Base-by-base conservation (phyloP, 441 rosid genomes). In the Euphorbia celastroides region DNA sequence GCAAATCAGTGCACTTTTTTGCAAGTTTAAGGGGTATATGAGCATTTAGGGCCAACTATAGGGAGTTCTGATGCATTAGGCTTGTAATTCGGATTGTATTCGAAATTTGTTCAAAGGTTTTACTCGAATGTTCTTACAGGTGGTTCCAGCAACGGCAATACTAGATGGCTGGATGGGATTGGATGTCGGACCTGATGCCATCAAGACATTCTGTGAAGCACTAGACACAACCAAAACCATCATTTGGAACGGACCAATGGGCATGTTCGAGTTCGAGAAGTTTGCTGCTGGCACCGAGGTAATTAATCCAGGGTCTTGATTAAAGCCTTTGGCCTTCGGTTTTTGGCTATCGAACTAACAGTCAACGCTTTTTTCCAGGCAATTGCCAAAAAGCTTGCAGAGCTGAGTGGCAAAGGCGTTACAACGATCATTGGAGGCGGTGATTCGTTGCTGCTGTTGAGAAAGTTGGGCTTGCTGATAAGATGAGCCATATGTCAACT, bases 221-320 rank as follows among this genome's bases (percentile, higher is more conserved):
- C 68, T 94, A 69, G 97, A 85, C 61, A 79, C 86, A 5, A 83
- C 96, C 75, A 68, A 94, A 52, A 88, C 99, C 63, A 59, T 93
- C 46, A 93, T 93, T 70, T 93, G 99, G 99, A 93, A 91, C 73
- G 99, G 99, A 75, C 99, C 97, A 7, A 91, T 91, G 97, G 99
- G 97, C 52, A 97, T 91, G 61, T 91, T 94, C 58, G 99, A 94
- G 77, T 89, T 86, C 5, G 92, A 89, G 0, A 89, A 91, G 81
- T 93, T 91, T 70, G 96, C 97, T 9, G 83, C 71, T 12, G 97
- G 97, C 75, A 94, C 99, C 46, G 96, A 84, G 82, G 97, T 93
- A 84, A 34, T 4, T 34, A 34, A 34, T 34, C 9, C 38, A 34
- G 4, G 38, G 9, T 9, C 38, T 34, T 34, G 4, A 34, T 34